Evolutionary conservation across 805 yeast species (phyloP).

Genomic region (Torulaspora delbrueckii): DNA sequence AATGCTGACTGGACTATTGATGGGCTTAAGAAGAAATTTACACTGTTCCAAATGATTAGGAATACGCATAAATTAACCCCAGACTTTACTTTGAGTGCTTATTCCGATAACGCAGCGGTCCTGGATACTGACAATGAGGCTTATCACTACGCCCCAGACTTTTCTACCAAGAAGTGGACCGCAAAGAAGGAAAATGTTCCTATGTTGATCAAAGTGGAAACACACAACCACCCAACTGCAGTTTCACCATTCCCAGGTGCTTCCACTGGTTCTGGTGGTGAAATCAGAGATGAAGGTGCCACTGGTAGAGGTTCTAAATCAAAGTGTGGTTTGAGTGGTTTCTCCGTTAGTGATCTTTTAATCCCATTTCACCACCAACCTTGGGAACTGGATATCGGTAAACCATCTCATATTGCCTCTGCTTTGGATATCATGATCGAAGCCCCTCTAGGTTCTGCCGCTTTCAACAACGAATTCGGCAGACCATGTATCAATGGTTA

Average conservation of each 20-base stretch:
- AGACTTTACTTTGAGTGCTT: conserved; percentile 83
- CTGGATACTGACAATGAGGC: conserved; percentile 56
- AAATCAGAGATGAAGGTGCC: conserved; percentile 99
- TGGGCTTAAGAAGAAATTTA: conserved; percentile 62
- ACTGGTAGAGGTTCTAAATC: conserved; percentile 98
- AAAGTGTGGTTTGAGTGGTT: conserved; percentile 94
- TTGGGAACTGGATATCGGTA: conserved; percentile 90
- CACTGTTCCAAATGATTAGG: conserved; percentile 91
- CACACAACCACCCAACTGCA: conserved; percentile 99
- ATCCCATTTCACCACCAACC: conserved; percentile 87
- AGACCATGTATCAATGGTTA: conserved; percentile 96
- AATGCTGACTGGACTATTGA: conserved; percentile 98
- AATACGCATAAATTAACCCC: conserved; percentile 82
- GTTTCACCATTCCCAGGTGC: conserved; percentile 99
- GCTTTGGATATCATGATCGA: conserved; percentile 92
- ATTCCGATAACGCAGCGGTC: conserved; percentile 97
- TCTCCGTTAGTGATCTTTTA: conserved; percentile 80
- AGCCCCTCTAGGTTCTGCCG: conserved; percentile 97
- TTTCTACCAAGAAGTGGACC: conserved; percentile 64
- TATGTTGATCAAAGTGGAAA: conserved; percentile 91
- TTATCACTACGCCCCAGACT: conserved; percentile 73
- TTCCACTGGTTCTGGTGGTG: conserved; percentile 99
- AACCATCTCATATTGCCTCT: conserved; percentile 89
- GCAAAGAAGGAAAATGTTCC: conserved; percentile 75
- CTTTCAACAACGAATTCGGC: conserved; percentile 97